phyloP scores from a whole-genome alignment of 768 basidiomycete species.

The Filobasidium wieringae region DNA sequence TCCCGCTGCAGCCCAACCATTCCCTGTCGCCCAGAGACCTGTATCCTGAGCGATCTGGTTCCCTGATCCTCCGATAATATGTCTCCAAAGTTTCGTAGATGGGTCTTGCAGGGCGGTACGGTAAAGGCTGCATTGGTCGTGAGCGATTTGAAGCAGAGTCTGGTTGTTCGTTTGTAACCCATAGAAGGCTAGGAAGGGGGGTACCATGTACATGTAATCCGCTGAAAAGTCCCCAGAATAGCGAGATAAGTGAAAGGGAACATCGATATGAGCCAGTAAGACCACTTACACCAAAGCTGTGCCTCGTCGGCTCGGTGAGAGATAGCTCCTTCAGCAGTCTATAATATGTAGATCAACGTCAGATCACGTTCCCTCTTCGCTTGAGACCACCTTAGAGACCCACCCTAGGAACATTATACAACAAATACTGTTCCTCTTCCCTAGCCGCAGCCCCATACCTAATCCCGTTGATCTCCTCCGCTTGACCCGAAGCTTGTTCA shows the following conservation, averaged over 20 bases:
- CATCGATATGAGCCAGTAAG: background rate
- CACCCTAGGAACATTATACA: slow-evolving; percentile 34
- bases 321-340: slow-evolving; percentile 38
- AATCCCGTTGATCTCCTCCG: slow-evolving; percentile 22
- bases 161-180: slow-evolving; percentile 39
- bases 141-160: slow-evolving; percentile 41
- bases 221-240: slow-evolving; percentile 19
- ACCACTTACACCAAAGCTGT: slow-evolving; percentile 32
- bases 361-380: background rate
- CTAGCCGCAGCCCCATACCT: slow-evolving; percentile 30
- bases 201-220: slow-evolving; percentile 43
- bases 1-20: slow-evolving; percentile 43
- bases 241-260: background rate
- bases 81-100: slow-evolving; percentile 39
- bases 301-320: slow-evolving; percentile 39
- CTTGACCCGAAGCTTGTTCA: slow-evolving; percentile 13
- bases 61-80: slow-evolving; percentile 34
- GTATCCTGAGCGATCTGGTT: slow-evolving; percentile 20
- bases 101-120: slow-evolving; percentile 36
- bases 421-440: slow-evolving; percentile 26
- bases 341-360: background rate
- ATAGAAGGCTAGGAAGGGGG: slow-evolving; percentile 44
- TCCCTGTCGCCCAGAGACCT: slow-evolving; percentile 42
- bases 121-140: slow-evolving; percentile 43
- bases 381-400: slow-evolving; percentile 1